Evolutionary conservation across 2,329 filamentous ascomycete species (phyloP).

Genomic region (Talaromyces sp.): DNA sequence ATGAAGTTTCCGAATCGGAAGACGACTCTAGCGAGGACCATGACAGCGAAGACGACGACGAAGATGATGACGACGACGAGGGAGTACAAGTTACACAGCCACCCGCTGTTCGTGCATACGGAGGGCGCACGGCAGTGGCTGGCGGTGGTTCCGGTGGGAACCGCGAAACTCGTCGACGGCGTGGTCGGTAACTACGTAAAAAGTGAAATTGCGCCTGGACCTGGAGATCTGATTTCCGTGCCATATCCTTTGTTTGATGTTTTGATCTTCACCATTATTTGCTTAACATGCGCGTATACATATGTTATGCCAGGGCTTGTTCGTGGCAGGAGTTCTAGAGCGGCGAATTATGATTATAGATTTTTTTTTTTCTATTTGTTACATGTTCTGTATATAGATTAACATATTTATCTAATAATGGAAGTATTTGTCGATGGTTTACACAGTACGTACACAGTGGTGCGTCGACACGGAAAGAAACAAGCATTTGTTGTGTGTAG

Average conservation of each 20-base stretch:
- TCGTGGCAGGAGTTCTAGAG: conserved; percentile 12
- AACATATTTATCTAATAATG: neutral
- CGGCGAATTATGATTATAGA: conserved; percentile 3
- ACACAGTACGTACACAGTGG: no score
- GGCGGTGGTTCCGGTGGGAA: conserved; percentile 1
- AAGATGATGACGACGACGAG: conserved; percentile 27
- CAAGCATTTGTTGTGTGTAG: no score
- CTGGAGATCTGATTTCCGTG: neutral
- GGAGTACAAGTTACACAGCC: conserved; percentile 31
- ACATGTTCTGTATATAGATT: neutral
- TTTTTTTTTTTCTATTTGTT: neutral
- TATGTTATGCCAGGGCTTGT: conserved; percentile 11
- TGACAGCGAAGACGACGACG: conserved; percentile 25
- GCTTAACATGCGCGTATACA: neutral
- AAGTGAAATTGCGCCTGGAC: neutral
- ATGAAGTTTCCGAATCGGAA: conserved; percentile 22
- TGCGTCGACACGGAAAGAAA: no score
- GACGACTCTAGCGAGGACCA: conserved; percentile 26
- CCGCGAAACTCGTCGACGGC: conserved; percentile 13
- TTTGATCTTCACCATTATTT: conserved; percentile 4
- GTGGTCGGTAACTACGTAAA: neutral
- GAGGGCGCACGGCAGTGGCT: conserved; percentile 2
- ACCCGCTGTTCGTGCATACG: conserved; percentile 10
- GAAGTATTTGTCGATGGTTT: neutral
- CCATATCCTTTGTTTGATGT: conserved; percentile 9